These are phyloP conservation scores for Saturnispora sanitii DNA, from an alignment of 805 yeast genomes.

Conservation along the genomic window DNA sequence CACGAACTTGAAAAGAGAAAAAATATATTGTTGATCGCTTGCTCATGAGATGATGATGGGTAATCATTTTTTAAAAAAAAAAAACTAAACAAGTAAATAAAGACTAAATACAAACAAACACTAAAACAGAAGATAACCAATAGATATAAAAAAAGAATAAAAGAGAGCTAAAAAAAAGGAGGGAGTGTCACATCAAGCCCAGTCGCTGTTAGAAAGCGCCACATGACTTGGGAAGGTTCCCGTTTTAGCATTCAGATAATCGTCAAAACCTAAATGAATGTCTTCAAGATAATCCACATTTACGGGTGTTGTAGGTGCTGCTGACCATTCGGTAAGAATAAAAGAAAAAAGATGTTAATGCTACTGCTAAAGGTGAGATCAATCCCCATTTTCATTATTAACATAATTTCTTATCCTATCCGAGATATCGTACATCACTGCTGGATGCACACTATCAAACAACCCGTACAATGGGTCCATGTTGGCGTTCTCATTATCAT, in stretches of 20 bases:
- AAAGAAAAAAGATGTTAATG: neutral
- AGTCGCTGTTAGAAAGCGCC: constrained; percentile 5
- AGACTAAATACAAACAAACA: no score
- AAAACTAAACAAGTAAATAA: no score
- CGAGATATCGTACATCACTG: constrained; percentile 25
- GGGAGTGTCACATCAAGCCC: neutral
- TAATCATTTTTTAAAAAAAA: no score
- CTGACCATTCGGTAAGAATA: constrained; percentile 21
- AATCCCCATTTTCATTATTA: neutral
- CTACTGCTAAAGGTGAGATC: neutral
- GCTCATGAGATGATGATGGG: neutral
- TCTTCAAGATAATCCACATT: constrained; percentile 24
- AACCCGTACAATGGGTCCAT: constrained; percentile 18
- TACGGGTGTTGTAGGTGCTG: constrained; percentile 32
- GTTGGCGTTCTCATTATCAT: neutral
- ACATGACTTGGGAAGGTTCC: constrained; percentile 3
- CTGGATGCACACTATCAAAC: constrained; percentile 33
- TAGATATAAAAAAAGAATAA: neutral
- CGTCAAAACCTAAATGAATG: constrained; percentile 13
- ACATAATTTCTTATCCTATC: neutral
- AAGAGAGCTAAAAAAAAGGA: neutral
- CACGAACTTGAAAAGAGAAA: neutral
- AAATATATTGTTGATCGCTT: neutral
- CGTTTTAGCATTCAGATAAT: neutral
- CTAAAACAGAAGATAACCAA: neutral